A percentile compares a stretch with the other conserved stretches of the same genome.
Evolutionary conservation across 1,139 yeast species (phyloP).

Genomic region (Cylindricascospora bacillispora): DNA sequence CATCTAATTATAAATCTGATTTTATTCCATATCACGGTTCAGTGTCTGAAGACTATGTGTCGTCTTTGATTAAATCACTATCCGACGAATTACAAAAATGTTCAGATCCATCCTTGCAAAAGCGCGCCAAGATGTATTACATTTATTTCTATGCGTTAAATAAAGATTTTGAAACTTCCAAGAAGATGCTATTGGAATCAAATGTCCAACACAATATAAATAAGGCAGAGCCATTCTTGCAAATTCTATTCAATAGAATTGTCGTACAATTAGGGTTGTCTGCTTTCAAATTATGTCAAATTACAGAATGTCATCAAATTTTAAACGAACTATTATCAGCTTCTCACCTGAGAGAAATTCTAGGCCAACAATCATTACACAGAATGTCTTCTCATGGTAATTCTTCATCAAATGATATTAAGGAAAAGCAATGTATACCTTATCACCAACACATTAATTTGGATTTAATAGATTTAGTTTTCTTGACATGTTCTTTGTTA

Average conservation of each 20-base stretch:
- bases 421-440: slow-evolving; percentile 75
- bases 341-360: slow-evolving; percentile 76
- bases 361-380: slow-evolving; percentile 78
- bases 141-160: slow-evolving; percentile 87
- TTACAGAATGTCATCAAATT: slow-evolving; percentile 77
- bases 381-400: slow-evolving; percentile 34
- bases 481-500: slow-evolving; percentile 79
- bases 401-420: slow-evolving; percentile 17
- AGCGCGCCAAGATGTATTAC: slow-evolving; percentile 74
- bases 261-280: slow-evolving; percentile 91
- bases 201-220: slow-evolving; percentile 76
- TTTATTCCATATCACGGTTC: slow-evolving; percentile 21
- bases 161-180: slow-evolving; percentile 70
- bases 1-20: slow-evolving; percentile 18
- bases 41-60: slow-evolving; percentile 30
- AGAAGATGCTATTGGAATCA: slow-evolving; percentile 76
- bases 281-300: slow-evolving; percentile 85
- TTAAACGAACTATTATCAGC: slow-evolving; percentile 83
- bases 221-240: slow-evolving; percentile 72
- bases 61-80: slow-evolving; percentile 50
- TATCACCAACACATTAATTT: slow-evolving; percentile 97
- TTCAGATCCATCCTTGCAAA: slow-evolving; percentile 54
- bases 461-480: slow-evolving; percentile 89
- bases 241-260: slow-evolving; percentile 88
- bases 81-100: slow-evolving; percentile 56